Evolutionary conservation across 1,139 yeast species (phyloP), one percentile per base, ranked within the genome.

Genomic region (Yamadazyma membranifaciens): DNA sequence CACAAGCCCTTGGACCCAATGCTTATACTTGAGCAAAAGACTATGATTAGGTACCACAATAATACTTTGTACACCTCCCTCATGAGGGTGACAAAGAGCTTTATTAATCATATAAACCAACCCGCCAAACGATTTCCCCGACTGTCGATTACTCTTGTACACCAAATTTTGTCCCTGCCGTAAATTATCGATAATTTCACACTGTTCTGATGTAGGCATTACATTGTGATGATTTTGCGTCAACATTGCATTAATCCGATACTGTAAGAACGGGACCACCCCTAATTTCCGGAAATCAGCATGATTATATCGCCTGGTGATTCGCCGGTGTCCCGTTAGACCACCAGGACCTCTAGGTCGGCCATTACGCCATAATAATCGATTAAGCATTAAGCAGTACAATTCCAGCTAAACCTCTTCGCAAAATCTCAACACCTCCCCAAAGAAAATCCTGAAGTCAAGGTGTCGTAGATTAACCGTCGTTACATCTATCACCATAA

Each of bases 11-110:
- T 31, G 24, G 6, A 55, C 38, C 40, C 51, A 47, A 5, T 39
- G 20, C 29, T 47, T 41, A 38, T 61, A 64, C 36, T 53, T 51
- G 13, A 49, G 45, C 9, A 65, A 55, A 34, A 57, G 29, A 7
- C 47, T 52, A 30, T 55, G 55, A 9, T 65, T 60, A 2, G 69
- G 68, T 1, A 60, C 67, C 4, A 65, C 31, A 20, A 65, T 55
- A 3, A 63, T 40, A 17, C 31, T 31, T 24, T 22, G 30, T 2
- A n/a, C 17, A 15, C 37, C 4, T 41, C 25, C 9, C 55, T 55
- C 37, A 52, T 55, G 17, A 24, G 55, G 38, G 12, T 22, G 44
- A 0, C 56, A 46, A 16, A 62, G 44, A 1, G 60, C 38, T n/a
- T 42, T 37, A 35, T 63, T 58, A 31, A 65, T 44, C 1, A 59